Percentiles rank a stretch among this genome's conserved stretches.
These are phyloP conservation scores for Fusarium beomiforme DNA, from an alignment of 2,329 filamentous ascomycete genomes.

Conservation along the genomic window DNA sequence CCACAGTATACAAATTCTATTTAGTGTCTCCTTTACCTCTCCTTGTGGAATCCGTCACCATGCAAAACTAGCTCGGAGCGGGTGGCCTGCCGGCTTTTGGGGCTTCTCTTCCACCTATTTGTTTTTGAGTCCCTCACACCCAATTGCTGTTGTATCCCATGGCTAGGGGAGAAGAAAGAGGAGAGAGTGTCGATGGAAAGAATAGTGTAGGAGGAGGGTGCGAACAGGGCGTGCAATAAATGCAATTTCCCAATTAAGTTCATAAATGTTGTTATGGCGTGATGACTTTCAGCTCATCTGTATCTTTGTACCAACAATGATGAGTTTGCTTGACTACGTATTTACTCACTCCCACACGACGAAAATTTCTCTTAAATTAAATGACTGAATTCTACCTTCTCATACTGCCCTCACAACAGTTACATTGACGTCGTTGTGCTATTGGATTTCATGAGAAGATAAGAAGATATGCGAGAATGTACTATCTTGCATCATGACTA, in stretches of 20 bases:
- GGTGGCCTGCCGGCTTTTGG: conserved; percentile 25
- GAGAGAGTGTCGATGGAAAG: conserved; percentile 44
- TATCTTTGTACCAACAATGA: not conserved
- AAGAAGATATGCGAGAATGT: not conserved
- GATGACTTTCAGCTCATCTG: not conserved
- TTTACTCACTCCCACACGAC: not conserved
- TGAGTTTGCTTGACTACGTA: conserved; percentile 1
- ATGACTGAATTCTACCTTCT: not conserved
- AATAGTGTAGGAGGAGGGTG: conserved; percentile 47
- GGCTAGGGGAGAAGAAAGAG: conserved; percentile 26
- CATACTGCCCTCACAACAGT: not conserved
- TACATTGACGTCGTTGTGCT: not conserved
- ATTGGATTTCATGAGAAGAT: not conserved
- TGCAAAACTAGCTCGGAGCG: conserved; percentile 8
- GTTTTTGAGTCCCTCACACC: conserved; percentile 26
- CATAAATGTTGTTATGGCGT: conserved; percentile 16
- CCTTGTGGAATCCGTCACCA: conserved; percentile 23
- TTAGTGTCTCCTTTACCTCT: conserved; percentile 41
- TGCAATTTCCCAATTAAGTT: conserved; percentile 37
- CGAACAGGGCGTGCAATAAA: conserved; percentile 45
- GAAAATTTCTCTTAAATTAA: not conserved
- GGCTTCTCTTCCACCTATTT: conserved; percentile 27
- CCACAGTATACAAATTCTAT: conserved; percentile 38
- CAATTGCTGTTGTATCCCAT: conserved; percentile 25
- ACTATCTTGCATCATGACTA: conserved; percentile 9